Base-by-base conservation (phyloP, 106 monocot species). In the Dendrobium huoshanense region DNA sequence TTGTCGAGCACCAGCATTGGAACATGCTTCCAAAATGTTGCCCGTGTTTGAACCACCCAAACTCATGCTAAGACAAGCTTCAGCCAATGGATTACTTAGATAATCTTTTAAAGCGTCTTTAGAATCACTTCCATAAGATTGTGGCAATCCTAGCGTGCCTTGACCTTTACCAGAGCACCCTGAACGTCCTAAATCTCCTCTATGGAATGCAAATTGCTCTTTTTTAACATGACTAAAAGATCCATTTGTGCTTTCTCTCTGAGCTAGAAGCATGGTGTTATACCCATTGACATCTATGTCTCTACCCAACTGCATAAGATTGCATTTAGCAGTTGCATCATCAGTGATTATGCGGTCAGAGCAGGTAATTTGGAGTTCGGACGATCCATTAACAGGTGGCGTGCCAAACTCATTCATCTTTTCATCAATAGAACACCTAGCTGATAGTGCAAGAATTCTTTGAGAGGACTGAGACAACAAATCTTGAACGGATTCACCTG, bases 61-160 rank as follows among this genome's bases (percentile, higher is more conserved):
- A 77, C 84, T 86, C 73, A 89, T 98, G 83, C 77, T 82, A 33
- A 92, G 84, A 77, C 83, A 80, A 48, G 86, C 81, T 33, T 90
- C 86, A 10, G 79, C 75, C 9, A 81, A 76, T 75, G 83, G 72
- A 58, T 86, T 82, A 58, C 70, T 80, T 41, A 41, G 49, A 72
- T 83, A 86, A 70, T 91, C 84, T 75, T 55, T 58, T 9, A 42
- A 42, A 73, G 55, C 41, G 56, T 87, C 70, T 55, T 84, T 94
- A n/a, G 16, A 79, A 19, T 88, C 88, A 77, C 77, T 77, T 67
- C 41, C 51, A 31, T 55, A 84, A 41, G 42, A 15, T 41, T 73
- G 73, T 41, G 80, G 83, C 77, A 82, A 81, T 43, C 42, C 83
- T 68, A 75, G 80, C 7, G 20, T 59, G 77, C 78, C 74, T 79